Percentiles rank a stretch among this genome's conserved stretches.
phyloP scores from a whole-genome alignment of 148 eudicot species.

The Silene latifolia region DNA sequence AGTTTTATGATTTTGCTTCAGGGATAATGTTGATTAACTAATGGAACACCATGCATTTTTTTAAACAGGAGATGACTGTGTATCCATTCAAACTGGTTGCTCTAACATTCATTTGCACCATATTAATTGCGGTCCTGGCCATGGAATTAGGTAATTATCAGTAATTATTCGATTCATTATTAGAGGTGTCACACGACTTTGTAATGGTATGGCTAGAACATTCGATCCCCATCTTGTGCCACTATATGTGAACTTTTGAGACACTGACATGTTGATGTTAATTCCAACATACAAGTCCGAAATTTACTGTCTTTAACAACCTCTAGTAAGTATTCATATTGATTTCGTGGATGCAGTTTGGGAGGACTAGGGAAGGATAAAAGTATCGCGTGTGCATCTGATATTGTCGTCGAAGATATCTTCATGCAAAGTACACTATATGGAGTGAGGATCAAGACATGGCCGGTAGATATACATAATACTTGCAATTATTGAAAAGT shows the following conservation, averaged over 20 bases:
- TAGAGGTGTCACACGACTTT: neutral
- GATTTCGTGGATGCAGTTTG: constrained; percentile 36
- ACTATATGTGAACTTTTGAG: no score
- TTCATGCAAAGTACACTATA: constrained; percentile 47
- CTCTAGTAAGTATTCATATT: neutral
- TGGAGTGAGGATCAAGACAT: constrained; percentile 86
- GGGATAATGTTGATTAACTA: neutral
- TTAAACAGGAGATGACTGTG: constrained; percentile 83
- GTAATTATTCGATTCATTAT: neutral
- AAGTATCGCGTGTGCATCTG: constrained; percentile 69
- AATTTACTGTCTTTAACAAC: neutral
- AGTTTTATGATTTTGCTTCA: no score
- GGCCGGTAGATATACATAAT: constrained; percentile 52
- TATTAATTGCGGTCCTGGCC: constrained; percentile 83
- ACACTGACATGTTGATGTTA: no score
- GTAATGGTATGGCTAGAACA: no score
- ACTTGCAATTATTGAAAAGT: neutral
- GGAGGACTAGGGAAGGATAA: constrained; percentile 78
- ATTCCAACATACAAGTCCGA: neutral
- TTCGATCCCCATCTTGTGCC: neutral
- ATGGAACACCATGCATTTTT: neutral
- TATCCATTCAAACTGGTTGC: constrained; percentile 91
- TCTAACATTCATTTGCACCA: constrained; percentile 71
- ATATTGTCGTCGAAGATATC: constrained; percentile 57
- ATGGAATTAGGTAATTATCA: constrained; percentile 68